Base-by-base conservation (phyloP, 2,329 filamentous ascomycete genomes). In the Fusarium redolens region DNA sequence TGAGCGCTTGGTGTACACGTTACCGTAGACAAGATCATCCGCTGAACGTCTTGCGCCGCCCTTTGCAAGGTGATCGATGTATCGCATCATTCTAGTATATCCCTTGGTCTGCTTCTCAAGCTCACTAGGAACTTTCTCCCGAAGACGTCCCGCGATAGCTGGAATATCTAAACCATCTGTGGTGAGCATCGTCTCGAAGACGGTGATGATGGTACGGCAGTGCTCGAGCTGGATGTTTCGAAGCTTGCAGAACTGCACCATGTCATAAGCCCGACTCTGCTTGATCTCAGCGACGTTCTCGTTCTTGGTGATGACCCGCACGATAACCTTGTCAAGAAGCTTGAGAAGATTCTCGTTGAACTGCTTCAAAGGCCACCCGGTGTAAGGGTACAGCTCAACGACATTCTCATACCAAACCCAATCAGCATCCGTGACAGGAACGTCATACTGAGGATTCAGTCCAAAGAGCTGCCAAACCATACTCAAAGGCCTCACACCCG, bases 321-420 rank as follows among this genome's bases (percentile, higher is more conserved):
- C 17, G 7, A 69, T 69, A 18, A 69, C n/a, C 58, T 69, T 69
- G 44, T 69, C 66, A 11, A 69, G 65, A 22, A 69, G 50, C n/a
- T 38, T 31, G 7, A 47, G 35, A 0, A 69, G 50, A 15, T 69
- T 69, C 8, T 25, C 40, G 10, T 65, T n/a, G 5, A 69, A 69
- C 11, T 63, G 52, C 3, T 52, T n/a, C 8, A 69, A 7, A 18
- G 66, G 58, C 66, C 66, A 69, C 2, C 66, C 65, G 0, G 65
- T 69, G 15, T 69, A 69, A 0, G 66, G 66, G 7, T 69, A 69
- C 12, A 69, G 11, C 30, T 69, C 58, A 5, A 69, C 65, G 1
- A 64, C 59, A 1, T 69, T 69, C 44, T 69, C 65, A 9, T 69
- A 69, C 66, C 66, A 69, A 1, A 35, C 20, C 66, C 66, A 69